phyloP scores from a whole-genome alignment of 768 basidiomycete genomes.

The Calocybe gangraenosa region DNA sequence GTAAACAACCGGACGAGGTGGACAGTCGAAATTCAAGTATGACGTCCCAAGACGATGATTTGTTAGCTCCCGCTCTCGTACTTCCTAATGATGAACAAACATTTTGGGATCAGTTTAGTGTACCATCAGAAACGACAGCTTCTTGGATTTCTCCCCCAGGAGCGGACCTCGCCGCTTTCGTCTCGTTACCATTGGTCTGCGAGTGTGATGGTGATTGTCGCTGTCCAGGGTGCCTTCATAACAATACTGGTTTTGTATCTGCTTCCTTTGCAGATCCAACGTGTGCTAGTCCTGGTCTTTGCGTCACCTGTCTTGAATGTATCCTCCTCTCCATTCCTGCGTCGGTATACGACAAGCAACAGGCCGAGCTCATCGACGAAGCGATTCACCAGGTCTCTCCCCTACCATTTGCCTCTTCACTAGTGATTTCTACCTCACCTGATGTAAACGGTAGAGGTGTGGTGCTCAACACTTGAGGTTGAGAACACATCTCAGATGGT shows the following conservation, averaged over 20 bases:
- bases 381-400: conserved; percentile 15
- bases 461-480: too few species aligned
- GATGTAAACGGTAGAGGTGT: background rate
- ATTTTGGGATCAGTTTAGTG: conserved; percentile 21
- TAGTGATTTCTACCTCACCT: background rate
- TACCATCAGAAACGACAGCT: conserved; percentile 33
- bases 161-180: conserved; percentile 18
- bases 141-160: conserved; percentile 15
- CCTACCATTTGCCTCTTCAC: background rate
- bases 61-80: conserved; percentile 21
- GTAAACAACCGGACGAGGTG: conserved; percentile 21
- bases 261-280: conserved; percentile 32
- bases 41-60: conserved; percentile 16
- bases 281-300: conserved; percentile 31
- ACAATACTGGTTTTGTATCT: conserved; percentile 32
- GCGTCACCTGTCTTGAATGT: conserved; percentile 56
- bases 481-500: conserved; percentile 12
- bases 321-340: conserved; percentile 49
- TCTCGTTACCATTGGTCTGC: conserved; percentile 45
- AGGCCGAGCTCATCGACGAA: conserved; percentile 44
- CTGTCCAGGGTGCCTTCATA: conserved; percentile 65
- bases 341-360: conserved; percentile 37
- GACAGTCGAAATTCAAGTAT: conserved; percentile 20
- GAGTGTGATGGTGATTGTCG: conserved; percentile 59
- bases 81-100: conserved; percentile 20